Evolutionary conservation across 1,139 yeast species (phyloP), one percentile per base, ranked within the genome.

Genomic region (Citeromyces siamensis): DNA sequence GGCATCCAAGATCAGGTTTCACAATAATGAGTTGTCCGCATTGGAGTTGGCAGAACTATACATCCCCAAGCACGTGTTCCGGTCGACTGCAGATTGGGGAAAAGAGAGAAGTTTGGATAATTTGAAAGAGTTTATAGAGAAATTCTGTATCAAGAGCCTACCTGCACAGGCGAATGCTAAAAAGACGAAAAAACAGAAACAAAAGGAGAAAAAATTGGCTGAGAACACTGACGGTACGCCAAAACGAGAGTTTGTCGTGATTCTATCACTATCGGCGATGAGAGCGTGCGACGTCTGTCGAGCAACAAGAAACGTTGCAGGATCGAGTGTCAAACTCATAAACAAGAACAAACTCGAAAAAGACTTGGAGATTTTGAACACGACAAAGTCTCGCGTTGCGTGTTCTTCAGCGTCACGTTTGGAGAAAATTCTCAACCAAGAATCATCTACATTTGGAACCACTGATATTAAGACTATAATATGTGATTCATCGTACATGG

Each of bases 261-360:
- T 79, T 3, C 53, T 81, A 13, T 69, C 83, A 4, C 68, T 72
- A 66, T 78, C 86, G 0, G 88, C 88, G 1, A 56, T 79, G 18
- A 62, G 90, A 40, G 84, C 80, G 1, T 80, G 90, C 56, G 88
- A 80, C 47, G 65, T 77, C 2, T 74, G 72, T 49, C 63, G 90
- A 39, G 75, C 78, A 1, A 68, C 77, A 8, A 66, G 69, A 45
- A 64, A 63, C 20, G 47, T 75, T 23, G 58, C 64, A 4, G 75
- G 77, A 7, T 70, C 79, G 0, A 71, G 84, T 2, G 44, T 79
- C 38, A 80, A 79, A 50, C 53, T 80, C 33, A 80, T 80, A 49
- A 70, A 72, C 47, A 81, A 80, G 54, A 80, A 81, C 52, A 71
- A 75, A 44, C 50, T 78, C 31, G 62, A 63, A 18, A 73, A 72